Conservation (phyloP, 495 filamentous ascomycete species). For the Aspergillus hancockii region DNA sequence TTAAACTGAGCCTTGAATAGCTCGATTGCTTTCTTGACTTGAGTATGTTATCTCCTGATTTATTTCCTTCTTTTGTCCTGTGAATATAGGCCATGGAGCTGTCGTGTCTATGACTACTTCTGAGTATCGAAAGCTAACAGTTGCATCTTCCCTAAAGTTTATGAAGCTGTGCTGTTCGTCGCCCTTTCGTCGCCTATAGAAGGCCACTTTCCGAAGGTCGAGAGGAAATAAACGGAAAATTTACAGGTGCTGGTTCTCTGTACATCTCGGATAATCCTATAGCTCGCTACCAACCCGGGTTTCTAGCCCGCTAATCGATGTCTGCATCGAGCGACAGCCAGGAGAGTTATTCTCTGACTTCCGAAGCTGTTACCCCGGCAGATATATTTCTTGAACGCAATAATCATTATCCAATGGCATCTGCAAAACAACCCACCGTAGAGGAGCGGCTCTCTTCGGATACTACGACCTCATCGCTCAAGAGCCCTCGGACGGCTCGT, state of each 20-base stretch:
- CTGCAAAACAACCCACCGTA: conserved; percentile 23
- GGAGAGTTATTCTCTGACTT: conserved; percentile 32
- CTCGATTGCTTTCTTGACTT: neutral
- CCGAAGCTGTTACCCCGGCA: conserved; percentile 34
- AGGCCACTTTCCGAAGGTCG: too few species aligned
- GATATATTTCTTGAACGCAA: conserved; percentile 38
- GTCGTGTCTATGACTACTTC: neutral
- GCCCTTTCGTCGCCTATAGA: neutral
- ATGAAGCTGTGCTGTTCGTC: neutral
- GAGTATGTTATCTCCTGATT: neutral
- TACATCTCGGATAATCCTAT: conserved; percentile 15
- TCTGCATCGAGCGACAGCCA: conserved; percentile 28
- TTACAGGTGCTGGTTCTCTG: conserved; percentile 43
- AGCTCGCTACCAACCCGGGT: conserved; percentile 7
- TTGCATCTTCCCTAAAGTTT: neutral
- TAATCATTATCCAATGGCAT: conserved; percentile 32
- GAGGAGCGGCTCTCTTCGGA: conserved; percentile 37
- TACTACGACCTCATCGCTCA: conserved; percentile 63
- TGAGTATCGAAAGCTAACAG: neutral
- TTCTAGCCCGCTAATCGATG: conserved; percentile 25
- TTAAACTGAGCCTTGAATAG: neutral
- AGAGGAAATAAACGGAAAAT: neutral
- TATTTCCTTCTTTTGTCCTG: neutral
- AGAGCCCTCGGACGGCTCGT: conserved; percentile 76
- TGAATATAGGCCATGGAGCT: neutral